Evolutionary conservation across 805 yeast genomes (phyloP).

Genomic region (Torulaspora indica): DNA sequence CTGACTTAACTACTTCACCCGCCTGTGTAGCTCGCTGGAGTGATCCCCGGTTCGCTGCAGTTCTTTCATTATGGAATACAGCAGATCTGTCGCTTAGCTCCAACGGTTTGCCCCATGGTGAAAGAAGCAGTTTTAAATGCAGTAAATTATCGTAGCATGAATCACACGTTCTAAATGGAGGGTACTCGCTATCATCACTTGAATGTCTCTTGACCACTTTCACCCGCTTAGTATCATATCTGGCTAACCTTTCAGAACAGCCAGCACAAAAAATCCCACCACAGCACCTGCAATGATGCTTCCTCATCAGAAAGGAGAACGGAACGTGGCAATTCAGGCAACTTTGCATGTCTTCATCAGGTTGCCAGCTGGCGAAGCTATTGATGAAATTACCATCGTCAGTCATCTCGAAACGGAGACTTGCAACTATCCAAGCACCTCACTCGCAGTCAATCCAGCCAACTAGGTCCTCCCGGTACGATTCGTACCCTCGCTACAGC

Average conservation of each 20-base stretch:
- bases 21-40: conserved; percentile 14
- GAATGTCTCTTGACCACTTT: conserved; percentile 24
- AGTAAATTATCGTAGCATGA: conserved; percentile 49
- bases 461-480: not conserved
- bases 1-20: conserved; percentile 36
- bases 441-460: not conserved
- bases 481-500: not conserved
- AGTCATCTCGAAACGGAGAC: conserved; percentile 5
- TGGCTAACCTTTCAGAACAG: conserved; percentile 29
- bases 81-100: conserved; percentile 9
- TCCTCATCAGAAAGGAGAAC: conserved; percentile 50
- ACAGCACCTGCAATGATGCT: conserved; percentile 68
- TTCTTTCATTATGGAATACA: conserved; percentile 1
- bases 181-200: conserved; percentile 36
- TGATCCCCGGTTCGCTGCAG: conserved; percentile 1
- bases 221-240: conserved; percentile 28
- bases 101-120: conserved; percentile 22
- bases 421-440: not conserved
- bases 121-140: conserved; percentile 17
- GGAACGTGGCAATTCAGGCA: conserved; percentile 47
- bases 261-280: conserved; percentile 57
- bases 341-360: conserved; percentile 25
- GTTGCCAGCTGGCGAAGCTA: conserved; percentile 33
- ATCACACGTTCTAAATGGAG: conserved; percentile 55
- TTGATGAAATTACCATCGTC: conserved; percentile 17